phyloP scores from a whole-genome alignment of 352 stramenopile species.

The Phytophthora chlamydospora region DNA sequence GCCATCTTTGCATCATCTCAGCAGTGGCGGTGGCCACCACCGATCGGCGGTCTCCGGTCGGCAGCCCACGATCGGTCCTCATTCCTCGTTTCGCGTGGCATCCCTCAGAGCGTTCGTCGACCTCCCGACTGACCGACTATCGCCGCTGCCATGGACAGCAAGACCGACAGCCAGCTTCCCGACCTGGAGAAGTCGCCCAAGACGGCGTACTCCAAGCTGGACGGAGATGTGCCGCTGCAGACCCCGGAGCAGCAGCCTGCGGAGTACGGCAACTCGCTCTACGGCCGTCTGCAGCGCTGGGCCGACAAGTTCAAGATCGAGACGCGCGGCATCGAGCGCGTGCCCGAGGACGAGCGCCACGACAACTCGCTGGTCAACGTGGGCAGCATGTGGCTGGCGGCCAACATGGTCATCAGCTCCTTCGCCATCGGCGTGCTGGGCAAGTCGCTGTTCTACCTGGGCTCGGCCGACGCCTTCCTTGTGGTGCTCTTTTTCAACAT shows the following conservation, averaged over 20 bases:
- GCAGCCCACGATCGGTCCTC: background rate
- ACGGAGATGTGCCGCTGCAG: slow-evolving; percentile 28
- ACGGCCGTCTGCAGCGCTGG: slow-evolving; percentile 32
- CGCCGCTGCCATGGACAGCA: slow-evolving; percentile 22
- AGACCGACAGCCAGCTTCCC: slow-evolving; percentile 21
- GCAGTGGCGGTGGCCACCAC: background rate
- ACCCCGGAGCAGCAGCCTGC: slow-evolving; percentile 17
- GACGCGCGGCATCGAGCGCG: slow-evolving; percentile 52
- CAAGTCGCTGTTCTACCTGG: slow-evolving; percentile 53
- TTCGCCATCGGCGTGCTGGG: slow-evolving; percentile 53
- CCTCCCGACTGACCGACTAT: background rate
- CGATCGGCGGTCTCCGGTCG: slow-evolving; percentile 7
- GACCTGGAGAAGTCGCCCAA: slow-evolving; percentile 28
- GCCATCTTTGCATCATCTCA: slow-evolving; percentile 34
- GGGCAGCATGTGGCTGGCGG: slow-evolving; percentile 50
- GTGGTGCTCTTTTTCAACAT: slow-evolving; percentile 53
- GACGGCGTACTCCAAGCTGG: slow-evolving; percentile 29
- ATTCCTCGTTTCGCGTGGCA: slow-evolving; percentile 32
- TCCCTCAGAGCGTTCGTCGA: slow-evolving; percentile 4
- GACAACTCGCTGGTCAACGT: slow-evolving; percentile 50
- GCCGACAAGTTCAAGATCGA: slow-evolving; percentile 49
- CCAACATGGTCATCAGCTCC: slow-evolving; percentile 56
- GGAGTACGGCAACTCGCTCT: slow-evolving; percentile 29
- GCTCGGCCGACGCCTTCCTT: slow-evolving; percentile 47
- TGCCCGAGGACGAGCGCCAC: slow-evolving; percentile 49